Base-by-base conservation (phyloP, 2,329 filamentous ascomycete species). In the Keithomyces neogunnii region DNA sequence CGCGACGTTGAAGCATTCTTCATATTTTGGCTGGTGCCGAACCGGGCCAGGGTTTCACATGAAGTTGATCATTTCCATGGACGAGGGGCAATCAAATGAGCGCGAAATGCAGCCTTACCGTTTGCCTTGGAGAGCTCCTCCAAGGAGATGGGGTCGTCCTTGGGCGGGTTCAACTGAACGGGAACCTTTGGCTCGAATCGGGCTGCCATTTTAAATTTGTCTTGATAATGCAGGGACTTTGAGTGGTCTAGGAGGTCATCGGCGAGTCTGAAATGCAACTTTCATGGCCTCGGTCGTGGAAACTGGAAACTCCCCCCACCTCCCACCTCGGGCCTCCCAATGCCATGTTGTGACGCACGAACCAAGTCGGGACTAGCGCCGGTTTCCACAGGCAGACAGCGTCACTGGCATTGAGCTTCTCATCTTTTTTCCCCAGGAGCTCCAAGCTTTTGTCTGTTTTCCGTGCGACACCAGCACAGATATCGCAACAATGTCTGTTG, bases 71-170 rank as follows among this genome's bases (percentile, higher is more conserved):
- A 19, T 28, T 9, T 8, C 45, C 35, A 13, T 39, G 32, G 38
- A 46, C 42, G 40, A n/a, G 47, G 19, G 19, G 19, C 19, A 19
- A 19, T 40, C 33, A 45, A 4, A 38, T 9, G 35, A 19, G 43
- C 29, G 26, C 8, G 28, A 46, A 47, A 31, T n/a, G 10, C 39
- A 3, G 5, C 45, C 82, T 62, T 75, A 95, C 93, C 93, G 66
- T 93, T 82, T 60, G 89, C 89, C 66, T 86, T 85, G 39, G 85
- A 77, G 55, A 99, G 77, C 61, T 92, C 84, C 53, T 93, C 88
- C 2, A 77, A 63, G n/a, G 84, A 84, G 61, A 99, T 96, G 38
- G 81, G 80, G 62, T 96, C 91, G 64, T 89, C 80, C 72, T 95
- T 97, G 11, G 93, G 93, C 38, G 89, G 85, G 52, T 86, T 77